phyloP scores from a whole-genome alignment of 495 filamentous ascomycete genomes.

The Trichoderma virens region DNA sequence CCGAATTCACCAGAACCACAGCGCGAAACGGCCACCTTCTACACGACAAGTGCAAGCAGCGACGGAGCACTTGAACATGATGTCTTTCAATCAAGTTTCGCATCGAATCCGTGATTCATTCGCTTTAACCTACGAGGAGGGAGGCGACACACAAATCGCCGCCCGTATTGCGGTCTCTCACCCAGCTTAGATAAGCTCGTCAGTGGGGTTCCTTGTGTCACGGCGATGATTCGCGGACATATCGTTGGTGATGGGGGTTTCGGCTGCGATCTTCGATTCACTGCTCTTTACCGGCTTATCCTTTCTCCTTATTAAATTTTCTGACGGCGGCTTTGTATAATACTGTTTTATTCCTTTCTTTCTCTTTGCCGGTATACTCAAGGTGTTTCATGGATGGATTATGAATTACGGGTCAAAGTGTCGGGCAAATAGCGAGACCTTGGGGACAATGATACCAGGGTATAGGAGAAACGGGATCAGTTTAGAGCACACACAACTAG shows the following conservation, averaged over 20 bases:
- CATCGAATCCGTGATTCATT: not conserved
- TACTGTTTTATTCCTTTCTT: not conserved
- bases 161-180: not conserved
- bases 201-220: not conserved
- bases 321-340: not conserved
- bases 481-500: conserved; percentile 2
- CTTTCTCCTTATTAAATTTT: not conserved
- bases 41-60: conserved; percentile 82
- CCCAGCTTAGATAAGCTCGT: not conserved
- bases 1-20: conserved; percentile 86
- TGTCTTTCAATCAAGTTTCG: not conserved
- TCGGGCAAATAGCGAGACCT: not conserved
- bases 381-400: conserved; percentile 1
- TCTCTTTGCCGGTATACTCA: not conserved
- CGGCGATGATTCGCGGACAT: conserved; percentile 1
- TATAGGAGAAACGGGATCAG: not conserved
- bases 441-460: not conserved
- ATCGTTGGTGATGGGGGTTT: conserved; percentile 7
- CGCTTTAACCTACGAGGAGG: conserved; percentile 2
- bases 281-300: not conserved
- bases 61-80: conserved; percentile 28
- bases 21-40: conserved; percentile 82
- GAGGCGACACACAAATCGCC: not conserved
- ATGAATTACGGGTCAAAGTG: conserved; percentile 2
- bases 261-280: not conserved